Percentiles rank a stretch among this genome's conserved stretches.
phyloP scores from a whole-genome alignment of 1,284 basidiomycete species.

The Trichosporon coremiiforme region DNA sequence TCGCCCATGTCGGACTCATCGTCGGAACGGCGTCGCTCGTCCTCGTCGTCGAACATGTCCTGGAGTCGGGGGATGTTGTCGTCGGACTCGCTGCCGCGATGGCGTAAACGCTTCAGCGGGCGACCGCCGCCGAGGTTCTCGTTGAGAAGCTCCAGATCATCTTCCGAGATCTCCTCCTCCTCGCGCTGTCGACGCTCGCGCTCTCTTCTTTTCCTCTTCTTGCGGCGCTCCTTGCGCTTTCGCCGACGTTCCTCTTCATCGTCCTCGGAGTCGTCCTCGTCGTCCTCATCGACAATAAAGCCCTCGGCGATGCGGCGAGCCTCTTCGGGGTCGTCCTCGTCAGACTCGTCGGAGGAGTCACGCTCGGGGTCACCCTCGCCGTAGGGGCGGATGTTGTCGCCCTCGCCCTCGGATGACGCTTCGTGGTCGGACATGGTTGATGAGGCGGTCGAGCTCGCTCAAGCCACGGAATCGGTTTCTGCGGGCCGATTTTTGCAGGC shows the following conservation, averaged over 20 bases:
- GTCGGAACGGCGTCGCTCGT: slow-evolving; percentile 51
- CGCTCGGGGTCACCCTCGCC: slow-evolving; percentile 45
- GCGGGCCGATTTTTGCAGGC: background rate
- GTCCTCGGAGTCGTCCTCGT: slow-evolving; percentile 52
- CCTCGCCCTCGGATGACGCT: slow-evolving; percentile 54
- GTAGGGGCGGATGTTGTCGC: slow-evolving; percentile 54
- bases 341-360: slow-evolving; percentile 57
- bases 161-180: slow-evolving; percentile 67
- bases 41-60: slow-evolving; percentile 55
- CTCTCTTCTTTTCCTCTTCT: slow-evolving; percentile 48
- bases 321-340: slow-evolving; percentile 56
- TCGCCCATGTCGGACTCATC: slow-evolving; percentile 66
- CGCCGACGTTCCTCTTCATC: slow-evolving; percentile 38
- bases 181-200: slow-evolving; percentile 33
- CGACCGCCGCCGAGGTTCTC: slow-evolving; percentile 78
- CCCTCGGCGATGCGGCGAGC: slow-evolving; percentile 52
- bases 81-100: slow-evolving; percentile 51
- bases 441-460: slow-evolving; percentile 5
- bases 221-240: slow-evolving; percentile 43
- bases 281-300: slow-evolving; percentile 56
- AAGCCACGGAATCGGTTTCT: background rate
- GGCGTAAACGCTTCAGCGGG: slow-evolving; percentile 46
- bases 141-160: slow-evolving; percentile 89
- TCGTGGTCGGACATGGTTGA: slow-evolving; percentile 46
- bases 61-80: slow-evolving; percentile 53